A percentile compares a stretch with the other conserved stretches of the same genome.
These are phyloP conservation scores for Kuraishia borneana DNA, from an alignment of 805 yeast species.

Conservation along the genomic window DNA sequence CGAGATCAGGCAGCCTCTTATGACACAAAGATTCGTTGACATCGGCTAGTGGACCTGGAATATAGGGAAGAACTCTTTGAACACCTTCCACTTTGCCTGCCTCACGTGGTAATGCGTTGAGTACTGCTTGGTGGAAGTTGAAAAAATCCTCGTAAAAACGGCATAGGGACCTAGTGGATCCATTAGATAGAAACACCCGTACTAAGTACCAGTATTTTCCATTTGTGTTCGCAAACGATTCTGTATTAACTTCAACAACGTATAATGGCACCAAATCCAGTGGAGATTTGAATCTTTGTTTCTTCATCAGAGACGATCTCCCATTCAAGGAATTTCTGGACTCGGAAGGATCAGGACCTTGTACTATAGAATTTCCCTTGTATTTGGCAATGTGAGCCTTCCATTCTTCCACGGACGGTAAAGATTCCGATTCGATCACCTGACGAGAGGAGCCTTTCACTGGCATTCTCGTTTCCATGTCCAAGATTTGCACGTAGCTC, in stretches of 20 bases:
- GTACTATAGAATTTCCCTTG: slow-evolving; percentile 67
- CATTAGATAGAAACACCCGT: slow-evolving; percentile 53
- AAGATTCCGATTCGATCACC: slow-evolving; percentile 46
- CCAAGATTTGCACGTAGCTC: slow-evolving; percentile 76
- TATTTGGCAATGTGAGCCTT: slow-evolving; percentile 82
- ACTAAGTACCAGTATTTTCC: slow-evolving; percentile 87
- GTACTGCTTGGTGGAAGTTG: slow-evolving; percentile 75
- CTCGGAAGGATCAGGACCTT: slow-evolving; percentile 4
- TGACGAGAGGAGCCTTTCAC: slow-evolving; percentile 36
- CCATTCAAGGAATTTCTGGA: slow-evolving; percentile 4
- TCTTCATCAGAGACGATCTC: background rate
- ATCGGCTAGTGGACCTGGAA: slow-evolving; percentile 91
- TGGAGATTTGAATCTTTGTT: background rate
- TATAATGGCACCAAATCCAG: slow-evolving; percentile 10
- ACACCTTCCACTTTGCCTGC: slow-evolving; percentile 75
- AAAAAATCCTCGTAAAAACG: slow-evolving; percentile 94
- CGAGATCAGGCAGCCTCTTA: slow-evolving; percentile 42
- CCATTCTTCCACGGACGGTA: slow-evolving; percentile 96
- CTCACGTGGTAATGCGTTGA: slow-evolving; percentile 81
- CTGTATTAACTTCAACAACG: slow-evolving; percentile 62
- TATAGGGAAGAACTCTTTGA: slow-evolving; percentile 77
- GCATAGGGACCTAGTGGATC: slow-evolving; percentile 61
- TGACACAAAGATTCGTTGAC: slow-evolving; percentile 66
- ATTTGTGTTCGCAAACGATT: slow-evolving; percentile 66
- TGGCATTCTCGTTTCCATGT: slow-evolving; percentile 55